Evolutionary conservation across 306 rosid genomes (phyloP).

Genomic region (Casuarina equisetifolia): DNA sequence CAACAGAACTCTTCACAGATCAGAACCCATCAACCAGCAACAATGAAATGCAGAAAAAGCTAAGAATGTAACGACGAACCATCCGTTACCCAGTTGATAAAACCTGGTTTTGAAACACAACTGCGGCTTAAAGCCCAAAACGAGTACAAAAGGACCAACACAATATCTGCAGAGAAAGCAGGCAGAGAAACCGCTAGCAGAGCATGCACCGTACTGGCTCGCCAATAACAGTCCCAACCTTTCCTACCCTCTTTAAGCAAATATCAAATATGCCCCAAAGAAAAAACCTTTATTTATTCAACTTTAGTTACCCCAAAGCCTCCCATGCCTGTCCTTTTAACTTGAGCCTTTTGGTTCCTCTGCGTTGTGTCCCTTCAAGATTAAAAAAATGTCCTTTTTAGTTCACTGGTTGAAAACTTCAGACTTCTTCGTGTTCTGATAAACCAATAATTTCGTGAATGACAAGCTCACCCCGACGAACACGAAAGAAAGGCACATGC

Average conservation of each 20-base stretch:
- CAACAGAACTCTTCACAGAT: conserved; percentile 49
- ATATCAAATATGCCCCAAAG: background rate
- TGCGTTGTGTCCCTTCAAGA: background rate
- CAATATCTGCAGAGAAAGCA: conserved; percentile 25
- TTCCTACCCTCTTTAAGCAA: background rate
- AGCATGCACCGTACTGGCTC: conserved; percentile 15
- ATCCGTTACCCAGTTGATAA: conserved; percentile 34
- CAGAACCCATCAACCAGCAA: conserved; percentile 24
- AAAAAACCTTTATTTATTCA: background rate
- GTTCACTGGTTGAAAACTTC: no score
- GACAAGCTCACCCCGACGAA: no score
- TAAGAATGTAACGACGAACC: conserved; percentile 2
- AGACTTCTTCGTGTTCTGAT: no score
- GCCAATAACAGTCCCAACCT: conserved; percentile 31
- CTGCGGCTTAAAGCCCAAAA: conserved; percentile 18
- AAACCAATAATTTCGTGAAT: no score
- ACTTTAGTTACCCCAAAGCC: background rate
- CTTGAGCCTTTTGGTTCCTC: background rate
- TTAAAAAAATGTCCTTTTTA: no score
- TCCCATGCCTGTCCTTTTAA: background rate
- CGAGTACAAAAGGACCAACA: conserved; percentile 25
- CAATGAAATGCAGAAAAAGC: conserved; percentile 30
- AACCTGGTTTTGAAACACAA: conserved; percentile 36
- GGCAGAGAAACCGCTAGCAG: conserved; percentile 32
- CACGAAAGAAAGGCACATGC: no score